These are phyloP conservation scores for Crassisporium funariophilum DNA, from an alignment of 768 basidiomycete species.

Conservation along the genomic window DNA sequence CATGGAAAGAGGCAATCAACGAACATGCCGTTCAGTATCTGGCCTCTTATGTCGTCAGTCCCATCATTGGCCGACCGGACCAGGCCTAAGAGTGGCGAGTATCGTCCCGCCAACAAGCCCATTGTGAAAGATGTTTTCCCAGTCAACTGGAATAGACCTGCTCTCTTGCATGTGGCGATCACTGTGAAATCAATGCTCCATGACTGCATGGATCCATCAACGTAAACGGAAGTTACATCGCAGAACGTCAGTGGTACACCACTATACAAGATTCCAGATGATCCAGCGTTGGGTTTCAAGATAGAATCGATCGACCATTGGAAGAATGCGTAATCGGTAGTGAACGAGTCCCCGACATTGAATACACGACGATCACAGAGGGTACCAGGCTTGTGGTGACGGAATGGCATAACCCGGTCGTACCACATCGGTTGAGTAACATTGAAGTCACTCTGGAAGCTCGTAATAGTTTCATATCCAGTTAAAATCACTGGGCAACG, in stretches of 20 bases:
- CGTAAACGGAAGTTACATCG: slow-evolving; percentile 23
- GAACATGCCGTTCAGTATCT: slow-evolving; percentile 8
- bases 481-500: slow-evolving; percentile 20
- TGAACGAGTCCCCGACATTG: slow-evolving; percentile 26
- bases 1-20: background rate
- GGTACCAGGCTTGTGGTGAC: slow-evolving; percentile 21
- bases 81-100: slow-evolving; percentile 16
- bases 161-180: slow-evolving; percentile 17
- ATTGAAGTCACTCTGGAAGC: slow-evolving; percentile 26
- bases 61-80: slow-evolving; percentile 9
- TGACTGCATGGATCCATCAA: slow-evolving; percentile 19
- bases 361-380: slow-evolving; percentile 28
- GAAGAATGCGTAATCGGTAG: slow-evolving; percentile 28
- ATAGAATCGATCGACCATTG: slow-evolving; percentile 25
- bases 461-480: slow-evolving; percentile 28
- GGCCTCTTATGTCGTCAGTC: slow-evolving; percentile 9
- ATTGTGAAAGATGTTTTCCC: slow-evolving; percentile 19
- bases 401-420: slow-evolving; percentile 21
- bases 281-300: slow-evolving; percentile 22
- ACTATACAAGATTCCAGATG: slow-evolving; percentile 22
- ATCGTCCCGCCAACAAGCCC: slow-evolving; percentile 19
- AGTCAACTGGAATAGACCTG: slow-evolving; percentile 14
- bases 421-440: slow-evolving; percentile 25
- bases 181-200: slow-evolving; percentile 23
- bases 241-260: slow-evolving; percentile 26